These are phyloP conservation scores for Ceriops zippeliana DNA, from an alignment of 345 rosid genomes.

Conservation along the genomic window DNA sequence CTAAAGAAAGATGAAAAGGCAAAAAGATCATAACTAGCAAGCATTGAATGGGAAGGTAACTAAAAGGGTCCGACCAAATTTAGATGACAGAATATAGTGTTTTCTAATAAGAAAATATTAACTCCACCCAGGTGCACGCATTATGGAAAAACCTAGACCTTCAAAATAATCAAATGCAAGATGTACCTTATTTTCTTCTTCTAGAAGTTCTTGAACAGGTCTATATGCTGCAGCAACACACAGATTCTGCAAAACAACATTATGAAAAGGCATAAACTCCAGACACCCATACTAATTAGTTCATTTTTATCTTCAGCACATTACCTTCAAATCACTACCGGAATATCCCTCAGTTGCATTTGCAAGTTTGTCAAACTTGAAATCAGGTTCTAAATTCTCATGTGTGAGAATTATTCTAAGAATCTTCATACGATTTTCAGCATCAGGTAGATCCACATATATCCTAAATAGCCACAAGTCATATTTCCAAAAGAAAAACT, in stretches of 20 bases:
- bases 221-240: constrained; percentile 96
- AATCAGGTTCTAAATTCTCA: constrained; percentile 61
- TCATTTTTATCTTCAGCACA: background rate
- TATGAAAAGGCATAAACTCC: background rate
- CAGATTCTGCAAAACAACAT: constrained; percentile 59
- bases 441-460: constrained; percentile 94
- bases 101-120: background rate
- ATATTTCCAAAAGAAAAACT: constrained; percentile 18
- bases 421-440: constrained; percentile 81
- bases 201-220: constrained; percentile 93
- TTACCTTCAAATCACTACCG: constrained; percentile 98
- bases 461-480: constrained; percentile 45
- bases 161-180: background rate
- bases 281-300: constrained; percentile 4
- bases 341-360: constrained; percentile 90
- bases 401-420: constrained; percentile 65
- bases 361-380: constrained; percentile 68
- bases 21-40: no score
- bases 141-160: background rate
- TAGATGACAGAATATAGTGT: no score
- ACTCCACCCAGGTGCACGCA: background rate
- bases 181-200: constrained; percentile 67
- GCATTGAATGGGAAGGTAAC: no score
- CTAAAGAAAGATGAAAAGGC: no score
- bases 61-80: no score